Evolutionary conservation across 176 grass and related monocot species (phyloP), one percentile per base, ranked within the genome.

Genomic region (Tillandsia leiboldiana): DNA sequence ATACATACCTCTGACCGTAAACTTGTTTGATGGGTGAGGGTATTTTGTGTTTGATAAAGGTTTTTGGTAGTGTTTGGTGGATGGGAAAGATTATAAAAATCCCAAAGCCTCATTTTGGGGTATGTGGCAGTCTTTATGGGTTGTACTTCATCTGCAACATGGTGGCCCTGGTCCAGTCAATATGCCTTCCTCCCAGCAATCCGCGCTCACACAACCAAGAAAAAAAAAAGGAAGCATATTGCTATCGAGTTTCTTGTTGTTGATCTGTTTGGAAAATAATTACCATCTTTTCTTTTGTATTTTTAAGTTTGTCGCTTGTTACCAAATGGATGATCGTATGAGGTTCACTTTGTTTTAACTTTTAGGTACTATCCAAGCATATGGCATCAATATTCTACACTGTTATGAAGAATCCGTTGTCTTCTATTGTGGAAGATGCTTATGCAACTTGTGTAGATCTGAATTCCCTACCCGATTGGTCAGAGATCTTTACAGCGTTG

Each of bases 341-440:
- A 42, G 33, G 33, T 42, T 42, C 4, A 42, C 33, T 22, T 53
- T 53, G 56, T 33, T 47, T 4, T 14, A 6, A 42, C 33, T 42
- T 76, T 42, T 77, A 97, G 93, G 88, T 82, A 13, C 67, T 97
- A 67, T 78, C 83, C 51, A 92, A 87, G 81, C 80, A 83, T 78
- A 71, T 97, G 27, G 61, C 71, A 72, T 87, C 84, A 79, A 87
- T 79, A 74, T 79, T 85, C 79, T 90, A 79, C 47, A 66, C 59
- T 78, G 63, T 80, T 79, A 59, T 92, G 69, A 90, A 90, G 78
- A 84, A 82, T 75, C 83, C 79, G 1, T 51, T 85, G 54, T 71
- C 83, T 70, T 54, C 26, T 74, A 72, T 91, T 71, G 52, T 77
- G 22, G 75, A 71, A 42, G 18, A 74, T 69, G 28, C 57, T 83